Evolutionary conservation across 225 moss, liverwort and hornwort genomes (phyloP).

Genomic region (Sphagnum contortum): DNA sequence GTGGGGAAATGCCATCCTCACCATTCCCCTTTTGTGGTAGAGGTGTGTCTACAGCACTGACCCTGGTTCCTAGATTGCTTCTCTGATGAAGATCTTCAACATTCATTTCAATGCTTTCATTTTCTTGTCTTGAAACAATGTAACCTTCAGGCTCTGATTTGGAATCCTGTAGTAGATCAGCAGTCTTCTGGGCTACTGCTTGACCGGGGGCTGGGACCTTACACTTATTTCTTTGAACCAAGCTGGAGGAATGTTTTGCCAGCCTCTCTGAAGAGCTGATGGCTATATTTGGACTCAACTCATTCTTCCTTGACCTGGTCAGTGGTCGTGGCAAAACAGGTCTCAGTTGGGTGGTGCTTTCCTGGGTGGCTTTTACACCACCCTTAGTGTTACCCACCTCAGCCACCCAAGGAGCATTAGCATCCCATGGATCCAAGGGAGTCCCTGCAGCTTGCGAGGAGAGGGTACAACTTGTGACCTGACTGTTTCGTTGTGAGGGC

Average conservation of each 20-base stretch:
- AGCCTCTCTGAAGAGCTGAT: conserved; percentile 11
- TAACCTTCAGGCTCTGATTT: conserved; percentile 11
- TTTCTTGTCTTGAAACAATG: conserved; percentile 10
- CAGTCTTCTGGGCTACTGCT: background rate
- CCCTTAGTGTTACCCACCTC: conserved; percentile 16
- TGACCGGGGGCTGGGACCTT: background rate
- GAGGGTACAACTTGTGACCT: conserved; percentile 21
- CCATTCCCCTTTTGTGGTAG: conserved; percentile 18
- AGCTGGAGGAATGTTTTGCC: conserved; percentile 2
- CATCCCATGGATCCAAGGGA: conserved; percentile 83
- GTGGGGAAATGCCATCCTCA: conserved; percentile 21
- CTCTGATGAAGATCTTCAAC: conserved; percentile 11
- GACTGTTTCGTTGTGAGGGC: conserved; percentile 21
- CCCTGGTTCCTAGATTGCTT: conserved; percentile 7
- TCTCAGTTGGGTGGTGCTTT: conserved; percentile 24
- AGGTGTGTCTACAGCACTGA: no score
- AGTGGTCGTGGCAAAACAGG: conserved; percentile 21
- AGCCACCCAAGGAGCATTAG: conserved; percentile 62
- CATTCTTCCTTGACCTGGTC: conserved; percentile 24
- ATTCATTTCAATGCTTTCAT: background rate
- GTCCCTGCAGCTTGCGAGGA: conserved; percentile 54
- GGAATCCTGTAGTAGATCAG: conserved; percentile 9
- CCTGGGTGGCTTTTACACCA: conserved; percentile 22
- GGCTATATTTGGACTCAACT: conserved; percentile 7
- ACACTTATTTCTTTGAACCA: background rate